These are phyloP conservation scores for Pichia sp. DNA, from an alignment of 1,139 yeast genomes.

Conservation along the genomic window DNA sequence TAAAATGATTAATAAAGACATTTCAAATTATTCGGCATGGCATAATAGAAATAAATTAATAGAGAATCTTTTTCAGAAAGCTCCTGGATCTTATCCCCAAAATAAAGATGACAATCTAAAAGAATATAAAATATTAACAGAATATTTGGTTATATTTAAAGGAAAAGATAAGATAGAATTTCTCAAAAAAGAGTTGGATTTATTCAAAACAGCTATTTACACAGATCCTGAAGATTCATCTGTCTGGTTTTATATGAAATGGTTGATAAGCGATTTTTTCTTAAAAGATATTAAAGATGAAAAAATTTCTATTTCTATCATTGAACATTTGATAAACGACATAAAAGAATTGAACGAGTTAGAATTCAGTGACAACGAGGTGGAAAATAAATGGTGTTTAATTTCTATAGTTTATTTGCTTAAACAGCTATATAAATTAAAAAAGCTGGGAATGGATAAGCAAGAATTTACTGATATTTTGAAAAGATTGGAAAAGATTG, in stretches of 20 bases:
- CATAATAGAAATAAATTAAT: conserved; percentile 77
- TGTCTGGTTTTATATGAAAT: conserved; percentile 81
- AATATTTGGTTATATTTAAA: conserved; percentile 22
- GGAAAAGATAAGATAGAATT: conserved; percentile 28
- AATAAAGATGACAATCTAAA: conserved; percentile 23
- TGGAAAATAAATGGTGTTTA: conserved; percentile 65
- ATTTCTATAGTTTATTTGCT: conserved; percentile 43
- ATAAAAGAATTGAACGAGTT: conserved; percentile 52
- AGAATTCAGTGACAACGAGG: conserved; percentile 51
- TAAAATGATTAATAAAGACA: conserved; percentile 67
- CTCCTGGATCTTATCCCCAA: conserved; percentile 22
- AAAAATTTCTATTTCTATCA: conserved; percentile 20
- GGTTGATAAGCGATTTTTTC: conserved; percentile 62
- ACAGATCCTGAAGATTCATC: conserved; percentile 95
- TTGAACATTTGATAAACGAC: conserved; percentile 26
- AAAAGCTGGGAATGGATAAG: background rate
- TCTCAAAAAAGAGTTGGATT: conserved; percentile 53
- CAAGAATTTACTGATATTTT: conserved; percentile 22
- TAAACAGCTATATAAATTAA: conserved; percentile 8
- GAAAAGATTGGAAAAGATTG: conserved; percentile 45
- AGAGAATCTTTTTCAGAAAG: conserved; percentile 39
- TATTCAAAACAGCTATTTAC: conserved; percentile 77
- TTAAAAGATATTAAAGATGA: conserved; percentile 26
- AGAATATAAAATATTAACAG: conserved; percentile 17
- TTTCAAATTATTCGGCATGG: conserved; percentile 95